Conservation (phyloP, 2,329 filamentous ascomycete species). For the Colletotrichum chrysophilum region DNA sequence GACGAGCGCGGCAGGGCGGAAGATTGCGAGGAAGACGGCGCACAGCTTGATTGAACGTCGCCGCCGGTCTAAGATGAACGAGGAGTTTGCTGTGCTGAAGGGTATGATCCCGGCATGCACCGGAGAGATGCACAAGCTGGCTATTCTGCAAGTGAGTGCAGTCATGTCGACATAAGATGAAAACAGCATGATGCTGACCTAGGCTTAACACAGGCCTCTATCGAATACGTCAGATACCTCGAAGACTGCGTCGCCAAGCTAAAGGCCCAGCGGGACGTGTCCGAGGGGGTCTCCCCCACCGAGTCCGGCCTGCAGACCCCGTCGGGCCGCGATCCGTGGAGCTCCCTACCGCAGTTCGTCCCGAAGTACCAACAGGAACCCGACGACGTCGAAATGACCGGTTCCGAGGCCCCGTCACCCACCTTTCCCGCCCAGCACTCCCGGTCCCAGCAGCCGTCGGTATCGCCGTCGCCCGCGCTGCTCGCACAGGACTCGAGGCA, state of each 20-base stretch:
- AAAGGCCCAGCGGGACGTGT: slow-evolving; percentile 61
- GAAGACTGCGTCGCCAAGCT: slow-evolving; percentile 86
- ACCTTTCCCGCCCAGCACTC: slow-evolving; percentile 39
- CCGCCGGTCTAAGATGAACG: slow-evolving; percentile 96
- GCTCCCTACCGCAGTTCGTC: slow-evolving; percentile 26
- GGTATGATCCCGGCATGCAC: slow-evolving; percentile 93
- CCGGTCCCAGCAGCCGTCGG: slow-evolving; percentile 48
- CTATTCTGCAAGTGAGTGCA: slow-evolving; percentile 81
- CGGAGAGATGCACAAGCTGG: slow-evolving; percentile 98
- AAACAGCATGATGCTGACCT: neutral
- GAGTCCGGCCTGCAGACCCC: slow-evolving; percentile 34
- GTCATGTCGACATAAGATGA: neutral
- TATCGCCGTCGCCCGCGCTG: slow-evolving; percentile 62
- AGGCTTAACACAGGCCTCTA: slow-evolving; percentile 73
- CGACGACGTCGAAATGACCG: slow-evolving; percentile 67
- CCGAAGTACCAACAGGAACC: slow-evolving; percentile 43
- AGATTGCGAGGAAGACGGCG: slow-evolving; percentile 94
- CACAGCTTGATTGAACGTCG: slow-evolving; percentile 94
- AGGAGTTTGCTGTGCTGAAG: slow-evolving; percentile 93
- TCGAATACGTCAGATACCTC: slow-evolving; percentile 94
- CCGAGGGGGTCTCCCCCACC: slow-evolving; percentile 21
- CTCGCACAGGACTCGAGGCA: slow-evolving; percentile 47
- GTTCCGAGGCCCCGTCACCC: slow-evolving; percentile 53
- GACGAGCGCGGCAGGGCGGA: slow-evolving; percentile 86
- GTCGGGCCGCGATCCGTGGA: slow-evolving; percentile 29